phyloP scores from a whole-genome alignment of 176 grass and related monocot species.

The Rhynchospora breviuscula region DNA sequence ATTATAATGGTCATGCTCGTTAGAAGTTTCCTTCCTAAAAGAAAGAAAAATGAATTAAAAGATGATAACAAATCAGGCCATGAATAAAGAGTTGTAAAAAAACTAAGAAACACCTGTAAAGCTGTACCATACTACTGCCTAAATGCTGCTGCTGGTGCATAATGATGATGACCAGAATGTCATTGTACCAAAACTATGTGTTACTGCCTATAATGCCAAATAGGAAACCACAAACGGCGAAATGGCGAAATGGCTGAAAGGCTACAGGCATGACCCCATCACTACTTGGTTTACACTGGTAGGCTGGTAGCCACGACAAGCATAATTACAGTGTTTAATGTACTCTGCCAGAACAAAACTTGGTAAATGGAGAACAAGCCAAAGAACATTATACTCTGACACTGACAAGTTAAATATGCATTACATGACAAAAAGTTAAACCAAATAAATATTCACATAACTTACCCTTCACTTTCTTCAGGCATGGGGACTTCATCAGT shows the following conservation, averaged over 20 bases:
- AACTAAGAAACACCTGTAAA: not conserved
- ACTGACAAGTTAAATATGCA: not conserved
- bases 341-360: not conserved
- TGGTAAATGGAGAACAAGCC: conserved; percentile 3
- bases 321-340: not conserved
- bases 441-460: conserved; percentile 13
- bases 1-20: conserved; percentile 14
- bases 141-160: not conserved
- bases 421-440: not conserved
- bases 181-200: not conserved
- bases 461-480: conserved; percentile 43
- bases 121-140: not conserved
- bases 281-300: not conserved
- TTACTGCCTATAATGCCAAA: not conserved
- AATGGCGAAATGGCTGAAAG: not conserved
- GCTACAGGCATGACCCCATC: not conserved
- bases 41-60: conserved; percentile 15
- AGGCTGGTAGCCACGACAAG: not conserved
- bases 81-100: not conserved
- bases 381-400: not conserved
- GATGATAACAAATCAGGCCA: conserved; percentile 13
- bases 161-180: not conserved
- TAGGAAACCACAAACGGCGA: not conserved
- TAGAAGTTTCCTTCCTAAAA: conserved; percentile 32
- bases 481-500: conserved; percentile 18